Conservation (phyloP, 257 asterid species). For the Solanum pinnatisectum region DNA sequence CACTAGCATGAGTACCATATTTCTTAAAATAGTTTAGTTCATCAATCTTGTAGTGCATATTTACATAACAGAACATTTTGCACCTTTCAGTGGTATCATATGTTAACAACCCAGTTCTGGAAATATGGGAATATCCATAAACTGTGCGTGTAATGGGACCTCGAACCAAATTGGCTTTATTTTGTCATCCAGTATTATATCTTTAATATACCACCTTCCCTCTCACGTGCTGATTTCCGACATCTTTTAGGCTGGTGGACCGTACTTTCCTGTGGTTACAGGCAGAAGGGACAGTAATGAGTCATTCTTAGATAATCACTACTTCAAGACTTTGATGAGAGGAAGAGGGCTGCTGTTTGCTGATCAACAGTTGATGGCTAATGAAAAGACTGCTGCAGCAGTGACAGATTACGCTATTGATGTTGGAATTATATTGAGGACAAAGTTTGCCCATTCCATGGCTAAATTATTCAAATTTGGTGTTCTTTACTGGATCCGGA, state of each 20-base stretch:
- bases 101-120: background rate
- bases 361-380: slow-evolving; percentile 14
- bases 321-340: slow-evolving; percentile 6
- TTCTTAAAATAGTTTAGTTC: background rate
- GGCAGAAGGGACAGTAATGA: too few species aligned
- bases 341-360: slow-evolving; percentile 22
- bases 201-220: too few species aligned
- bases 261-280: too few species aligned
- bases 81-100: background rate
- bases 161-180: background rate
- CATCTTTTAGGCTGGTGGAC: too few species aligned
- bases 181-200: background rate
- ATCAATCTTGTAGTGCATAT: background rate
- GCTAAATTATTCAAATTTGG: too few species aligned
- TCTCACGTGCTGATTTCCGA: too few species aligned
- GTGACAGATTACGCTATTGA: too few species aligned
- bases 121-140: background rate
- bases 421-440: too few species aligned
- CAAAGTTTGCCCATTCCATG: too few species aligned
- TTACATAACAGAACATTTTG: background rate
- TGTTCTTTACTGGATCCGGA: too few species aligned
- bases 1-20: background rate
- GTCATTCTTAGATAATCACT: slow-evolving; percentile 10
- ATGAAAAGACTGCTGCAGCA: too few species aligned
- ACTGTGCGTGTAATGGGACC: background rate